These are phyloP conservation scores for Cajanus cajan DNA, from an alignment of 306 rosid genomes.

Conservation along the genomic window DNA sequence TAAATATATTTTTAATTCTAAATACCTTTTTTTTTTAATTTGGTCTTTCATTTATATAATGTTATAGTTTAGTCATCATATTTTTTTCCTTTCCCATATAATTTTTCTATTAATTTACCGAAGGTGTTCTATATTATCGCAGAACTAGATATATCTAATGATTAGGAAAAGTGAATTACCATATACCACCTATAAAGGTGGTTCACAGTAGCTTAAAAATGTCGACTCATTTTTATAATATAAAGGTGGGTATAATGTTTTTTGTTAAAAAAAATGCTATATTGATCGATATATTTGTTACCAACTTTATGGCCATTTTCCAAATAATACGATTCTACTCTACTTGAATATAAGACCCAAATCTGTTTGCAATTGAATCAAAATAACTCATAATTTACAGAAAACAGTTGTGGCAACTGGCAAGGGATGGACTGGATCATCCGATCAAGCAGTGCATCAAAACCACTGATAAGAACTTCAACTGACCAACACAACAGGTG, in stretches of 20 bases:
- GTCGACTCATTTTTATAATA: not conserved
- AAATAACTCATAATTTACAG: not conserved
- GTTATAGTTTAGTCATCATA: too few relatives aligned
- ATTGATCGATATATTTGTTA: not conserved
- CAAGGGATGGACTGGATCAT: not conserved
- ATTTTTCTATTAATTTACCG: not conserved
- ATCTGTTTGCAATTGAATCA: not conserved
- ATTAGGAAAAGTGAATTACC: too few relatives aligned
- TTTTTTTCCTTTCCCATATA: not conserved
- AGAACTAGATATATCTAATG: too few relatives aligned
- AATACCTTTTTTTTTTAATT: too few relatives aligned
- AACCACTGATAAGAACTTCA: not conserved
- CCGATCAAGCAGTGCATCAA: constrained; percentile 3
- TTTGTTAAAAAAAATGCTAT: not conserved
- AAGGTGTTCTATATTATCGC: too few relatives aligned
- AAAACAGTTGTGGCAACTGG: not conserved
- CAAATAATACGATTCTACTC: not conserved
- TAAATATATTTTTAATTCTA: too few relatives aligned
- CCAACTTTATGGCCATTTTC: not conserved
- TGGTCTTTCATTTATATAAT: too few relatives aligned
- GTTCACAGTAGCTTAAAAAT: not conserved
- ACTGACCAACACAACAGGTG: constrained; percentile 1
- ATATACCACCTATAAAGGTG: too few relatives aligned
- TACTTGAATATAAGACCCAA: not conserved
- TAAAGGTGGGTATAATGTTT: not conserved